A percentile compares a stretch with the other conserved stretches of the same genome.
Evolutionary conservation across 495 filamentous ascomycete genomes (phyloP).

Genomic region (Penicillium antarcticum): DNA sequence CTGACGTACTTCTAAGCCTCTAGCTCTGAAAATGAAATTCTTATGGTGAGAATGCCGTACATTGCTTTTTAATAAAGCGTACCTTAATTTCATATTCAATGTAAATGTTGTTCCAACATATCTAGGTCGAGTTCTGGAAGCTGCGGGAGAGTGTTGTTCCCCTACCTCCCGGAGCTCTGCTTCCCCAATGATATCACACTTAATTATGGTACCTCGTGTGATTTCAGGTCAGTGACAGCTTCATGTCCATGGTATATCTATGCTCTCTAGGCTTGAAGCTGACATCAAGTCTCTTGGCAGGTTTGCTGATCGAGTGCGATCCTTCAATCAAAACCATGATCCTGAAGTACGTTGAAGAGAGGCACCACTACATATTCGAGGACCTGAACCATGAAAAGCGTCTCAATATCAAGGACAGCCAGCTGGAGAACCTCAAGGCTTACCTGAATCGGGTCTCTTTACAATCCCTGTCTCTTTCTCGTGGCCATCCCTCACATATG

Average conservation of each 20-base stretch:
- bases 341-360: constrained; percentile 63
- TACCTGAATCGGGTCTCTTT: constrained; percentile 57
- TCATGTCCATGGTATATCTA: background rate
- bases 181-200: background rate
- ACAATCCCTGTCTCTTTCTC: background rate
- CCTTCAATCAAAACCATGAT: constrained; percentile 76
- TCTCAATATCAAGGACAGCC: constrained; percentile 68
- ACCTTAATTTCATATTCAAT: background rate
- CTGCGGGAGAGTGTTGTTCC: background rate
- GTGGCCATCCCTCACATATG: background rate
- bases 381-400: constrained; percentile 68
- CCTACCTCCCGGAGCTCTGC: background rate
- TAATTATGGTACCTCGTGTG: constrained; percentile 44
- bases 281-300: constrained; percentile 26
- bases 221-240: constrained; percentile 34
- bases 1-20: background rate
- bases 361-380: constrained; percentile 71
- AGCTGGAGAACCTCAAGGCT: constrained; percentile 57
- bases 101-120: no score
- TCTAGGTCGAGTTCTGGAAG: no score
- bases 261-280: background rate
- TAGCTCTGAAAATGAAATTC: background rate
- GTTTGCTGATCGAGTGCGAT: constrained; percentile 74
- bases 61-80: no score
- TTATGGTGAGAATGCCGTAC: no score